Percentiles rank a stretch among this genome's conserved stretches.
These are phyloP conservation scores for Plectosphaerella sp. DNA, from an alignment of 2,329 filamentous ascomycete species.

Conservation along the genomic window DNA sequence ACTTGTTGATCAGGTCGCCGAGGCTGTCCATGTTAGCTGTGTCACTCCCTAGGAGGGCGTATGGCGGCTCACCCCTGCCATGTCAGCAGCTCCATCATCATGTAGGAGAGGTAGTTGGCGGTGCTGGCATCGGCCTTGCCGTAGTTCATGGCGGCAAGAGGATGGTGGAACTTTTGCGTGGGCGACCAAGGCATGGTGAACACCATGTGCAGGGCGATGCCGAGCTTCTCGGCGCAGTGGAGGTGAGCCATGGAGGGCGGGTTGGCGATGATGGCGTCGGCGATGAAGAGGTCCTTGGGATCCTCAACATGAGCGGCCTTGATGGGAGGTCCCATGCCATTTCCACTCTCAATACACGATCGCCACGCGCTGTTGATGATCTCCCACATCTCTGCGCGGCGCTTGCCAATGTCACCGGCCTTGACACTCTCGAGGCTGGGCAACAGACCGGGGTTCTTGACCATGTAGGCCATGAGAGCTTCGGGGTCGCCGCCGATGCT, in stretches of 20 bases:
- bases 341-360: conserved; percentile 29
- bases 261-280: conserved; percentile 50
- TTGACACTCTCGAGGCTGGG: conserved; percentile 28
- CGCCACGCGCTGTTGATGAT: conserved; percentile 31
- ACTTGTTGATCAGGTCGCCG: conserved; percentile 68
- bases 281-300: conserved; percentile 39
- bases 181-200: conserved; percentile 69
- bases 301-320: conserved; percentile 19
- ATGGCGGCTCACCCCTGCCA: conserved; percentile 58
- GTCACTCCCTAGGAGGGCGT: background rate
- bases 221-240: conserved; percentile 44
- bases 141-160: conserved; percentile 56
- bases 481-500: conserved; percentile 53
- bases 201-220: conserved; percentile 45
- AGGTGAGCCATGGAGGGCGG: conserved; percentile 48
- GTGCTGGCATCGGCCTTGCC: conserved; percentile 55
- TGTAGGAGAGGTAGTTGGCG: conserved; percentile 65
- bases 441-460: conserved; percentile 32
- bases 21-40: conserved; percentile 29
- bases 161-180: conserved; percentile 65
- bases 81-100: conserved; percentile 66
- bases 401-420: conserved; percentile 28
- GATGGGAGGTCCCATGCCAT: conserved; percentile 20
- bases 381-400: conserved; percentile 29
- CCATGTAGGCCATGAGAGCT: conserved; percentile 39